phyloP scores from a whole-genome alignment of 345 rosid genomes.

The Passiflora organensis region DNA sequence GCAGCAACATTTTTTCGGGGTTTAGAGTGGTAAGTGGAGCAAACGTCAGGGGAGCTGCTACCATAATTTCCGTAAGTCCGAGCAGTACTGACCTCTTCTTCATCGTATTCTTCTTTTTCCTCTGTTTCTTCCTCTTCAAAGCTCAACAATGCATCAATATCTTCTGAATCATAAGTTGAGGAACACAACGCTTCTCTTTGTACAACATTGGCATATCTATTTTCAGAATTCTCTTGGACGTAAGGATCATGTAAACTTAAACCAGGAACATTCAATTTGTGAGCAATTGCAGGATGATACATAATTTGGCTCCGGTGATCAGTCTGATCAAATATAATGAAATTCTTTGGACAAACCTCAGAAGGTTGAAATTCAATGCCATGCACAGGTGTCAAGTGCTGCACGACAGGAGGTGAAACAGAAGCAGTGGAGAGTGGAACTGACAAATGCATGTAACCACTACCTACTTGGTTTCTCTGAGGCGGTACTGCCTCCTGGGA shows the following conservation, averaged over 20 bases:
- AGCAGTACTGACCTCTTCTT: slow-evolving; percentile 72
- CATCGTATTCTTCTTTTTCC: slow-evolving; percentile 32
- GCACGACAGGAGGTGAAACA: slow-evolving; percentile 49
- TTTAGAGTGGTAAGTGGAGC: slow-evolving; percentile 40
- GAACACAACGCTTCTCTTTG: slow-evolving; percentile 45
- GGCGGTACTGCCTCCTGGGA: slow-evolving; percentile 27
- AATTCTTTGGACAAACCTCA: slow-evolving; percentile 26
- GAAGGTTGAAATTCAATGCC: slow-evolving; percentile 73
- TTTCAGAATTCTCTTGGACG: slow-evolving; percentile 36
- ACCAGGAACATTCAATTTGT: slow-evolving; percentile 43
- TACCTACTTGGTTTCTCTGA: slow-evolving; percentile 42
- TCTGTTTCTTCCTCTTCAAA: slow-evolving; percentile 50
- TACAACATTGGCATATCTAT: slow-evolving; percentile 24
- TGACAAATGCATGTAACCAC: slow-evolving; percentile 36
- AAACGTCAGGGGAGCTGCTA: slow-evolving; percentile 48
- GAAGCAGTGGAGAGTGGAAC: slow-evolving; percentile 43
- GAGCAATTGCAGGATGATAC: slow-evolving; percentile 68
- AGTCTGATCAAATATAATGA: slow-evolving; percentile 62
- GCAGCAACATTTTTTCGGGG: slow-evolving; percentile 34
- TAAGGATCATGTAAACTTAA: slow-evolving; percentile 33
- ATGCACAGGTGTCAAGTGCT: slow-evolving; percentile 36
- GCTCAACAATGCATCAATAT: slow-evolving; percentile 77
- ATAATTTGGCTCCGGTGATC: slow-evolving; percentile 60
- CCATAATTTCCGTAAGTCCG: slow-evolving; percentile 45
- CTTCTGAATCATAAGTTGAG: slow-evolving; percentile 70